These are phyloP conservation scores for Sporobolomyces pararoseus DNA, from an alignment of 768 basidiomycete species.

Conservation along the genomic window DNA sequence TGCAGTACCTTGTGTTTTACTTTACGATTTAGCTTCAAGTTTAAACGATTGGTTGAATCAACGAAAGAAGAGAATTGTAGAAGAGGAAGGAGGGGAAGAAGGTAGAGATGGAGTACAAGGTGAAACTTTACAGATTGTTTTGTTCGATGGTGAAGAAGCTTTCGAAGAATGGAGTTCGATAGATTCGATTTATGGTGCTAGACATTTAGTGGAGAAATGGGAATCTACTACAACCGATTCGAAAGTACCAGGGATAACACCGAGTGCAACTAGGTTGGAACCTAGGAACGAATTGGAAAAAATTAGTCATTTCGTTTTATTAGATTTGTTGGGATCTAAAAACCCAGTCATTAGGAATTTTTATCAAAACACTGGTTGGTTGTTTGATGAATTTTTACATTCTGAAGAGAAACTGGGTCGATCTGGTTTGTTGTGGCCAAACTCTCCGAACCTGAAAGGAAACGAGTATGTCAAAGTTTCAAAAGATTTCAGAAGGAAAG, in stretches of 20 bases:
- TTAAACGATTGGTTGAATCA: constrained; percentile 59
- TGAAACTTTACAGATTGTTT: constrained; percentile 83
- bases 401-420: constrained; percentile 69
- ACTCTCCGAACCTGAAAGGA: neutral
- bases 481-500: constrained; percentile 19
- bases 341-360: constrained; percentile 73
- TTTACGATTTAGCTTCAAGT: constrained; percentile 79
- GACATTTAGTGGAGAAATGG: constrained; percentile 88
- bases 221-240: constrained; percentile 49
- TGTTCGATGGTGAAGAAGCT: constrained; percentile 98
- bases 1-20: constrained; percentile 87
- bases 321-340: constrained; percentile 82
- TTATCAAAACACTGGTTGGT: constrained; percentile 84
- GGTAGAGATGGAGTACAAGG: constrained; percentile 59
- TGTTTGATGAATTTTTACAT: constrained; percentile 71
- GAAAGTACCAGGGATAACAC: no score
- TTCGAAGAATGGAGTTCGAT: constrained; percentile 80
- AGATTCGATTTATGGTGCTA: constrained; percentile 94
- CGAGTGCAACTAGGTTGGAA: constrained; percentile 43
- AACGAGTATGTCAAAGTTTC: neutral
- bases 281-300: constrained; percentile 64
- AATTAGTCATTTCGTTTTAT: constrained; percentile 85
- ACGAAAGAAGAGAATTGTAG: constrained; percentile 57
- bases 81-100: constrained; percentile 56
- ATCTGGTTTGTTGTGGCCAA: constrained; percentile 58